Evolutionary conservation across 2,329 filamentous ascomycete species (phyloP), one percentile per base, ranked within the genome.

Genomic region (Pyrenophora seminiperda): DNA sequence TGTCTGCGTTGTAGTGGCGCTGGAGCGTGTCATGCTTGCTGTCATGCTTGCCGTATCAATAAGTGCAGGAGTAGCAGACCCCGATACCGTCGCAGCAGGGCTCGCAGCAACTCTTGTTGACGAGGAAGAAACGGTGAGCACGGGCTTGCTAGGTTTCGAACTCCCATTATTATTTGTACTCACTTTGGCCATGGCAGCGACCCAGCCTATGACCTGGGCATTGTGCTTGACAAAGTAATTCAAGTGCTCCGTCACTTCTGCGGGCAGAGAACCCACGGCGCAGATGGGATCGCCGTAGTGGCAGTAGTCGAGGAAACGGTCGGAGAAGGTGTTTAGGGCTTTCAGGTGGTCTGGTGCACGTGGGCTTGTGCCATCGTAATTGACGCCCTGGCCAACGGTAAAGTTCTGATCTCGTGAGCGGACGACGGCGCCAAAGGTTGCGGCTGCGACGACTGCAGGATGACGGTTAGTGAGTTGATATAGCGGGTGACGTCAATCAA

Each of bases 221-320:
- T 68, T 64, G 46, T 63, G 65, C 42, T 54, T 19, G 13, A 59
- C 4, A 37, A 80, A 83, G 55, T 87, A 87, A 42, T 82, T 77
- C 58, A 85, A 79, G 63, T 87, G 84, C 7, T 77, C 77, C 49
- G 77, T 77, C 14, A 78, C 75, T 53, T 85, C 74, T 55, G 75
- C 81, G 22, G 83, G 84, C 11, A 38, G 17, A 50, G 61, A 66
- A n/a, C 81, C 83, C 0, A 59, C 50, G 63, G 83, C 87, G 75
- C 85, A 87, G 67, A 84, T 86, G 0, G 83, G 83, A 54, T 87
- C 84, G 4, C 79, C 63, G 13, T 77, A 72, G 59, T 88, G 84
- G 66, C 85, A 87, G 75, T 86, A 87, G 6, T 82, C 83, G 70
- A 84, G 75, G 44, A 87, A 80, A 1, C 81, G 76, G 27, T 48